phyloP scores from a whole-genome alignment of 2,329 filamentous ascomycete genomes.

The Eutypa lata region DNA sequence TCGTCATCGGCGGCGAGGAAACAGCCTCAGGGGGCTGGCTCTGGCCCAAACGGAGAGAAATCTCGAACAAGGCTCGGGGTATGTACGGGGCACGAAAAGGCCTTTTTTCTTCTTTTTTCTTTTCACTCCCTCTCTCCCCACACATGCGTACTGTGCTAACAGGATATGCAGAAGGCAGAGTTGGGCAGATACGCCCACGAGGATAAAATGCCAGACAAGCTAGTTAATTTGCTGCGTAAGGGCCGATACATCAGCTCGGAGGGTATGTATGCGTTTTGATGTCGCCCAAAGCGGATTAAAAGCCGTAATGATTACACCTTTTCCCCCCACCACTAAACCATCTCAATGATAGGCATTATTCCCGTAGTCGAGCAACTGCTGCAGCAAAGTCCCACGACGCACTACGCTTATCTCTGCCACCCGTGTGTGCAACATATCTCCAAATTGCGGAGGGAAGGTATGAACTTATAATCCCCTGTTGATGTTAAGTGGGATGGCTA shows the following conservation, averaged over 20 bases:
- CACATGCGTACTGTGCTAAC: neutral
- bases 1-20: neutral
- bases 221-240: slow-evolving; percentile 59
- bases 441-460: slow-evolving; percentile 73
- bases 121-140: neutral
- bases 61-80: slow-evolving; percentile 28
- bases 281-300: too few species aligned
- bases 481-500: too few species aligned
- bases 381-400: slow-evolving; percentile 60
- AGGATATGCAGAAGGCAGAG: slow-evolving; percentile 49
- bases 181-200: slow-evolving; percentile 72
- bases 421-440: slow-evolving; percentile 73
- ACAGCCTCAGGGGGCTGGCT: neutral
- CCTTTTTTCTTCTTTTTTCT: neutral
- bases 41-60: neutral
- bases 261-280: slow-evolving; percentile 35
- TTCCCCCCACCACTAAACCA: neutral
- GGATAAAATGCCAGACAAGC: slow-evolving; percentile 69
- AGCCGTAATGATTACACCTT: too few species aligned
- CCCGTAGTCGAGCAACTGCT: slow-evolving; percentile 62
- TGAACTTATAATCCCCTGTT: too few species aligned
- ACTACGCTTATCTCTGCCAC: slow-evolving; percentile 77
- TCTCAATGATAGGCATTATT: slow-evolving; percentile 45
- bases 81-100: slow-evolving; percentile 23
- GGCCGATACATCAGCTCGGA: slow-evolving; percentile 53